These are phyloP conservation scores for Aspergillus floridensis DNA, from an alignment of 2,329 filamentous ascomycete species.

Conservation along the genomic window DNA sequence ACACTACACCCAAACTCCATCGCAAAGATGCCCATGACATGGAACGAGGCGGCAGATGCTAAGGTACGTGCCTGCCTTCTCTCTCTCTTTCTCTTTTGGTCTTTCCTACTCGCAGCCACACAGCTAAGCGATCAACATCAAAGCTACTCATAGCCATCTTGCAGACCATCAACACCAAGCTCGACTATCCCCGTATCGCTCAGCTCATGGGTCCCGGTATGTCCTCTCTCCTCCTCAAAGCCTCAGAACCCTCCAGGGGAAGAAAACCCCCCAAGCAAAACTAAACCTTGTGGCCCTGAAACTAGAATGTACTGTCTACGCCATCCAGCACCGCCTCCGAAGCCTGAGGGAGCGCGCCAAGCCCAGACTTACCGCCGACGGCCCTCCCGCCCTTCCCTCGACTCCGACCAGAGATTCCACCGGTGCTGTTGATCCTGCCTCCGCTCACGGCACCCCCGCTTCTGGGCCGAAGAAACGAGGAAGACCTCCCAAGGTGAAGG, in stretches of 20 bases:
- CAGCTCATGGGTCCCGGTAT: constrained; percentile 26
- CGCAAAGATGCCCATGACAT: constrained; percentile 28
- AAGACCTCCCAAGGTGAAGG: constrained; percentile 1
- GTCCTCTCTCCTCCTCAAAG: neutral
- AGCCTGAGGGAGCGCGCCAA: constrained; percentile 18
- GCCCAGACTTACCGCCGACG: neutral
- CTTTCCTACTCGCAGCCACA: neutral
- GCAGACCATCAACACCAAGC: constrained; percentile 13
- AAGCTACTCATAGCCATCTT: constrained; percentile 28
- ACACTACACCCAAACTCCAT: neutral
- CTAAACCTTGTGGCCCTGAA: too few relatives aligned
- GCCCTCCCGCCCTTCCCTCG: neutral
- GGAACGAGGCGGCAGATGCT: constrained; percentile 28
- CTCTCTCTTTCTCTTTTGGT: neutral
- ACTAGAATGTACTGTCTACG: constrained; percentile 23
- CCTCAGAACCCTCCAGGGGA: too few relatives aligned
- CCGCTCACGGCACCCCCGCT: neutral
- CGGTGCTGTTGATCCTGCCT: neutral
- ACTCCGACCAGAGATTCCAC: too few relatives aligned
- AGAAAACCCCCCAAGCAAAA: too few relatives aligned
- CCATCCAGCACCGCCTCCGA: constrained; percentile 24
- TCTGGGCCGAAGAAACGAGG: constrained; percentile 3
- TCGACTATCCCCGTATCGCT: constrained; percentile 20
- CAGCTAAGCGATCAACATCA: neutral
- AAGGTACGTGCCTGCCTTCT: constrained; percentile 19